Base-by-base conservation (phyloP, 202 grass and related monocot genomes). In the Schoenoplectus triqueter region DNA sequence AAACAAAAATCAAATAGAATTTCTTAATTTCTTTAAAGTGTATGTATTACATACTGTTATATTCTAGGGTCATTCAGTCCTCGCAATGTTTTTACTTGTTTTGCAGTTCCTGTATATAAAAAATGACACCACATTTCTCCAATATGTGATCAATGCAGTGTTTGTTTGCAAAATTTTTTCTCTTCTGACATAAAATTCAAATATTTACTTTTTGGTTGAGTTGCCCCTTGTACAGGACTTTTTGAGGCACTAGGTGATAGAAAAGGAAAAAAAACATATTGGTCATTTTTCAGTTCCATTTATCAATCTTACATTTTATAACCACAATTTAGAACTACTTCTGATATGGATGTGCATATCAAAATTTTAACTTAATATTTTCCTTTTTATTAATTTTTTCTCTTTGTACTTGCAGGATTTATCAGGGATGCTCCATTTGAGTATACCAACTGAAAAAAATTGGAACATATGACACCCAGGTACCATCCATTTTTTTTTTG, bases 171-270 rank as follows among this genome's bases (percentile, higher is more conserved):
- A 17, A 17, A 14, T 22, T 39, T 66, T 45, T 45, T 19, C 19
- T 19, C 48, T 54, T 22, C 48, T 52, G 20, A 3, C 17, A 75
- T 31, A 1, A 7, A 31, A 31, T 75, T 52, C 10, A 31, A 14
- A 60, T 42, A 40, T 11, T 79, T 67, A 61, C 6, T 57, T 54
- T 41, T 14, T 82, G 22, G 77, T 52, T 81, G 0, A 66, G 52
- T 75, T 85, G 11, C 19, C 14, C 10, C 5, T 49, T 72, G 14
- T 75, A 39, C 69, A 98, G 96, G 93, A 15, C 42, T 98, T 70
- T 93, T 98, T 98, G 81, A 98, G 90, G 88, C 93, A 80, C 95
- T 98, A 63, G 93, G 93, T 86, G 95, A 98, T 69, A 85, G 93
- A 56, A 98, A 95, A 56, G 95, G 90, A 89, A 98, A 95, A 98